Evolutionary conservation across 257 asterid genomes (phyloP).

Genomic region (Scutellaria galericulata): DNA sequence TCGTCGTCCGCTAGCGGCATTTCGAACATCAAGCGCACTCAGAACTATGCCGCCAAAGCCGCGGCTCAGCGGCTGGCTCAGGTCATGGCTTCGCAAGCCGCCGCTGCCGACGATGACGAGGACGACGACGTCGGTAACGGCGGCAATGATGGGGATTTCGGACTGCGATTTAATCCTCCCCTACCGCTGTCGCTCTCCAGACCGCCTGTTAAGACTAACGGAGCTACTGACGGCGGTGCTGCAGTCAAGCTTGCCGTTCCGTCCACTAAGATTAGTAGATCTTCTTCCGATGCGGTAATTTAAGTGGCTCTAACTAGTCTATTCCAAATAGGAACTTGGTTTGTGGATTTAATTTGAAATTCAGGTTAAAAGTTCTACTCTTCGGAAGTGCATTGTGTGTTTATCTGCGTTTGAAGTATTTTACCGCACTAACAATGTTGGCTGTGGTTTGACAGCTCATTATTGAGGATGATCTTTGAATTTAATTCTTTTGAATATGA

Average conservation of each 20-base stretch:
- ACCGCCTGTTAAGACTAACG: conserved; percentile 48
- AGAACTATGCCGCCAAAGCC: conserved; percentile 95
- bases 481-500: conserved; percentile 15
- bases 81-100: conserved; percentile 96
- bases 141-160: conserved; percentile 56
- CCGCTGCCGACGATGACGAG: conserved; percentile 51
- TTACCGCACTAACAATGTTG: conserved; percentile 1
- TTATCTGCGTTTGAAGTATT: conserved; percentile 30
- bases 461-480: conserved; percentile 27
- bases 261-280: conserved; percentile 66
- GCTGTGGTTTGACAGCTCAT: conserved; percentile 24
- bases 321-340: conserved; percentile 4
- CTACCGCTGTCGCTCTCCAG: conserved; percentile 70
- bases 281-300: conserved; percentile 91
- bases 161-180: conserved; percentile 75
- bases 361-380: background rate
- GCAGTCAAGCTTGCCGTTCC: conserved; percentile 49
- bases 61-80: conserved; percentile 99
- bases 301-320: conserved; percentile 1
- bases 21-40: conserved; percentile 91
- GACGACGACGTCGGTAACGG: conserved; percentile 54
- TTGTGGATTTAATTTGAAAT: conserved; percentile 20
- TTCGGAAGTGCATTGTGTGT: conserved; percentile 25
- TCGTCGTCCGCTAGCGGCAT: conserved; percentile 80
- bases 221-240: conserved; percentile 40